Conservation (phyloP, 345 rosid species). For the Viola odorata region DNA sequence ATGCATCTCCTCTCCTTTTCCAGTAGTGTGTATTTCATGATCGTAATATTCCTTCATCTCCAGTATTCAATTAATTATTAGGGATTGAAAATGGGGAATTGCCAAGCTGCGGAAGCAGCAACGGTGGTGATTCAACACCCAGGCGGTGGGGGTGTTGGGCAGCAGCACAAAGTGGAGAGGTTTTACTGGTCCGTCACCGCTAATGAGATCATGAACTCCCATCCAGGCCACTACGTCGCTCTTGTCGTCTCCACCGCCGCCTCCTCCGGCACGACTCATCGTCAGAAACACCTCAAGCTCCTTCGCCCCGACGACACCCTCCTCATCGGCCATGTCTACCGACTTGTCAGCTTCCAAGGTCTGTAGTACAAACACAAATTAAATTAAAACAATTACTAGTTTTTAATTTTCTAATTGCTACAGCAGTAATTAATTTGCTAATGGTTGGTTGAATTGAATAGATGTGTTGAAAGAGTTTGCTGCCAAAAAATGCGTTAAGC, state of each 20-base stretch:
- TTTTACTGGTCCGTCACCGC: slow-evolving; percentile 73
- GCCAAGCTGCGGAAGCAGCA: slow-evolving; percentile 87
- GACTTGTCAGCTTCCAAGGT: slow-evolving; percentile 84
- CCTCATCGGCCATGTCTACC: slow-evolving; percentile 62
- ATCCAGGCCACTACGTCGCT: slow-evolving; percentile 86
- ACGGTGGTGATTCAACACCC: slow-evolving; percentile 79
- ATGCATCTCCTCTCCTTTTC: no score
- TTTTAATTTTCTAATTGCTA: no score
- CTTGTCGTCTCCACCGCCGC: slow-evolving; percentile 46
- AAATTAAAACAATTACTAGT: not conserved
- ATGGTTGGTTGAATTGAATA: slow-evolving; percentile 18
- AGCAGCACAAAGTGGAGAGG: slow-evolving; percentile 61
- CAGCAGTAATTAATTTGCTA: no score
- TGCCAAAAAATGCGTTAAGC: slow-evolving; percentile 64
- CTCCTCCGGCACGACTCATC: no score
- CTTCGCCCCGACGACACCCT: slow-evolving; percentile 68
- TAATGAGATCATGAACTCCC: slow-evolving; percentile 57
- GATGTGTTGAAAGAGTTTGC: slow-evolving; percentile 76
- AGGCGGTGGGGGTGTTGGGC: no score
- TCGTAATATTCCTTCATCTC: no score
- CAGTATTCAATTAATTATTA: no score
- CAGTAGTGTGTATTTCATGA: no score
- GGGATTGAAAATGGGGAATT: slow-evolving; percentile 87
- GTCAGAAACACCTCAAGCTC: slow-evolving; percentile 78
- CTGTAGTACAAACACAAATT: not conserved